Evolutionary conservation across 2,329 filamentous ascomycete genomes (phyloP).

Genomic region (Phialophora tarda): DNA sequence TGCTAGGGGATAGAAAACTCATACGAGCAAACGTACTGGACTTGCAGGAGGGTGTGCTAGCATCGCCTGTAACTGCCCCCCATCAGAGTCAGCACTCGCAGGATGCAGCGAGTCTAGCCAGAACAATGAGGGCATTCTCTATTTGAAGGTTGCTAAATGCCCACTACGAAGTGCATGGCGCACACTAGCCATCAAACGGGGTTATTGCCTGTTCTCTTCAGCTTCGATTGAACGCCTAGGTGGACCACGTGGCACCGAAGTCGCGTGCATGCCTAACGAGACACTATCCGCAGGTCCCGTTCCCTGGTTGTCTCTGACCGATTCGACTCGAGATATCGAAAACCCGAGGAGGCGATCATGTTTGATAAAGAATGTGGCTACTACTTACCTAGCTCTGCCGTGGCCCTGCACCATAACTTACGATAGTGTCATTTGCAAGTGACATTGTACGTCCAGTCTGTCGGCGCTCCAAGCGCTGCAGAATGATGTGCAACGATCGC

Average conservation of each 20-base stretch:
- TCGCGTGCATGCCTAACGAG: slow-evolving; percentile 8
- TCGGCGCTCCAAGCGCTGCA: not conserved
- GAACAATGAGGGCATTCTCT: not conserved
- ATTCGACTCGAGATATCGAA: not conserved
- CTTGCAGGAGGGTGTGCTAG: slow-evolving; percentile 17
- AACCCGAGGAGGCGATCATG: not conserved
- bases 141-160: slow-evolving; percentile 4
- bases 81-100: not conserved
- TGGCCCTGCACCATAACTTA: not conserved
- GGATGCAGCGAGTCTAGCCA: not conserved
- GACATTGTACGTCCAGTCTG: not conserved
- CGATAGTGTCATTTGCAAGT: not conserved
- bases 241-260: slow-evolving; percentile 19
- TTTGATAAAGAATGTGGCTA: not conserved
- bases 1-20: not conserved
- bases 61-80: not conserved
- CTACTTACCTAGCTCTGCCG: not conserved
- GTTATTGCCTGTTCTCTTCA: slow-evolving; percentile 4
- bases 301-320: not conserved
- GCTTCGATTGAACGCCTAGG: not conserved
- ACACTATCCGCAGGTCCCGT: not conserved
- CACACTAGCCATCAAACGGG: not conserved
- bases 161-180: not conserved
- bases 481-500: slow-evolving; percentile 9
- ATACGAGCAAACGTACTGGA: slow-evolving; percentile 17